These are phyloP conservation scores for Trichoderma aggressivum DNA, from an alignment of 2,329 filamentous ascomycete species.

Conservation along the genomic window DNA sequence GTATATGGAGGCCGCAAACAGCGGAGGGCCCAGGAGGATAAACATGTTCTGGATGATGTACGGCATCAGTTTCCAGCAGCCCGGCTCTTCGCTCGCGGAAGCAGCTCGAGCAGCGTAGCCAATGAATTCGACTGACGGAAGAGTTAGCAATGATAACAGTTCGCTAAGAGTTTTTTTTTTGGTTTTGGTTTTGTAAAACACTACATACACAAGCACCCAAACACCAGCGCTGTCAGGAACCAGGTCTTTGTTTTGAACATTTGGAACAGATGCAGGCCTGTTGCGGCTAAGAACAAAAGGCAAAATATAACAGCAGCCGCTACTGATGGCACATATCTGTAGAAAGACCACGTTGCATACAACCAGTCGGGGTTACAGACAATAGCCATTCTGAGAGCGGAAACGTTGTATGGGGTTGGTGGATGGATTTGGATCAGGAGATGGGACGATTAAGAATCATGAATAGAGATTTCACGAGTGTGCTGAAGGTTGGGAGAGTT, in stretches of 20 bases:
- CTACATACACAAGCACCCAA: not conserved
- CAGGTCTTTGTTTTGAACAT: not conserved
- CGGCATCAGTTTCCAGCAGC: not conserved
- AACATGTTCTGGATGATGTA: not conserved
- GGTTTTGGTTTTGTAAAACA: not conserved
- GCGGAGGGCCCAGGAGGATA: not conserved
- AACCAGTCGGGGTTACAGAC: not conserved
- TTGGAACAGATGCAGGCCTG: not conserved
- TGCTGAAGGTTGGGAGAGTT: not conserved
- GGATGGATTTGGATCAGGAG: not conserved
- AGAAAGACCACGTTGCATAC: not conserved
- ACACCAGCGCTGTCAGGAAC: not conserved
- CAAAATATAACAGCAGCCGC: not conserved
- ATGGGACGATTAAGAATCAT: not conserved
- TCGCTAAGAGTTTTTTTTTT: not conserved
- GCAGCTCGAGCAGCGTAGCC: not conserved
- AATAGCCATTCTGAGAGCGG: not conserved
- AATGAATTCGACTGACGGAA: not conserved
- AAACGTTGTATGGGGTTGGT: not conserved
- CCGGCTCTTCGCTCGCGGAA: not conserved
- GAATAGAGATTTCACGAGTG: not conserved
- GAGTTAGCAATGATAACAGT: not conserved
- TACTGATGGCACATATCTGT: not conserved
- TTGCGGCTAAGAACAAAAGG: not conserved
- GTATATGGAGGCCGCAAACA: not conserved